Conservation (phyloP, 78 protist species). For the Neovahlkampfia damariscottae region DNA sequence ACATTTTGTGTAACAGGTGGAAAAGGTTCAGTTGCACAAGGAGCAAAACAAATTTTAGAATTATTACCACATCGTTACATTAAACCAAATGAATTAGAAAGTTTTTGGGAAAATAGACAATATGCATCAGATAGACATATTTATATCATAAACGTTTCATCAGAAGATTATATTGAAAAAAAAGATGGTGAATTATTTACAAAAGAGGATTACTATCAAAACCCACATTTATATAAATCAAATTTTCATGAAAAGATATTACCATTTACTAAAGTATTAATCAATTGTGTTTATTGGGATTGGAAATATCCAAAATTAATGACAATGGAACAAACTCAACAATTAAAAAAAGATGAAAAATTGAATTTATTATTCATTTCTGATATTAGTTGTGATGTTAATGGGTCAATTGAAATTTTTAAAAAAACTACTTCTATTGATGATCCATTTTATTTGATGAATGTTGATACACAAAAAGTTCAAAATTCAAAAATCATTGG, state of each 20-base stretch:
- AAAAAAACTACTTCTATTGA: conserved; percentile 64
- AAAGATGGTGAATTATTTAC: conserved; percentile 47
- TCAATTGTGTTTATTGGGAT: conserved; percentile 87
- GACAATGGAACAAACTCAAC: conserved; percentile 47
- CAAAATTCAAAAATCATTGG: conserved; percentile 24
- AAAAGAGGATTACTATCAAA: conserved; percentile 51
- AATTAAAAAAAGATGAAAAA: conserved; percentile 3
- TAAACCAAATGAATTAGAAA: conserved; percentile 40
- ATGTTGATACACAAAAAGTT: conserved; percentile 34
- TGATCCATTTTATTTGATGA: conserved; percentile 64
- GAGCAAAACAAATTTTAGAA: conserved; percentile 58
- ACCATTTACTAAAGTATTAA: conserved; percentile 27
- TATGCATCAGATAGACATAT: conserved; percentile 22
- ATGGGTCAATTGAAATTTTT: conserved; percentile 65
- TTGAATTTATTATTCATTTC: conserved; percentile 47
- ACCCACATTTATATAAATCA: conserved; percentile 55
- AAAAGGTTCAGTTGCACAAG: conserved; percentile 24
- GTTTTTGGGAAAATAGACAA: conserved; percentile 8
- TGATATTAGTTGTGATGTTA: conserved; percentile 77
- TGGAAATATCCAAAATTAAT: conserved; percentile 61
- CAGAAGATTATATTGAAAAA: conserved; percentile 37
- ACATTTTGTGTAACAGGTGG: conserved; percentile 58
- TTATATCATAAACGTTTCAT: background rate
- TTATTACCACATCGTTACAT: conserved; percentile 64
- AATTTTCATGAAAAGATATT: conserved; percentile 35